Conservation (phyloP, 768 basidiomycete species). For the Mycena belliarum region DNA sequence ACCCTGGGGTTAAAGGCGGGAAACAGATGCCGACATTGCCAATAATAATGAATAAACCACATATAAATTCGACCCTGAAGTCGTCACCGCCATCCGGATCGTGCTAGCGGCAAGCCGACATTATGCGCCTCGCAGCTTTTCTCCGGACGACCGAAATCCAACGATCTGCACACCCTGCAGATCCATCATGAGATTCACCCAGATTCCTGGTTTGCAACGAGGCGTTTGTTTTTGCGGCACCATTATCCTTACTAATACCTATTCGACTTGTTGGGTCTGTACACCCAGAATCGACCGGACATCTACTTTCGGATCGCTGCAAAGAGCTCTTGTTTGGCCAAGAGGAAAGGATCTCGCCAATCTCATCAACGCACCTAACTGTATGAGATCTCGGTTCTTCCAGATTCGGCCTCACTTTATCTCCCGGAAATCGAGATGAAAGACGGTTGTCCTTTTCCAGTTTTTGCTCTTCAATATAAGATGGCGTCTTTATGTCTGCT, state of each 20-base stretch:
- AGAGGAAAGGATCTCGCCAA: conserved; percentile 36
- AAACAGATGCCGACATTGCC: background rate
- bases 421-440: conserved; percentile 17
- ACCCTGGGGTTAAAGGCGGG: background rate
- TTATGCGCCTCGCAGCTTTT: background rate
- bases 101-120: background rate
- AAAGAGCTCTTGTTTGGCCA: conserved; percentile 1
- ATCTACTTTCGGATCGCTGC: conserved; percentile 2
- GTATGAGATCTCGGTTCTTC: conserved; percentile 8
- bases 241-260: background rate
- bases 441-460: conserved; percentile 1
- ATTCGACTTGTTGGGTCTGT: conserved; percentile 2
- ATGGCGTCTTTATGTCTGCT: conserved; percentile 11
- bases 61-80: conserved; percentile 12
- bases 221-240: conserved; percentile 13
- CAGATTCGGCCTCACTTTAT: conserved; percentile 13
- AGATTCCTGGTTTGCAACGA: conserved; percentile 14
- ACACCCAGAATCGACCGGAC: conserved; percentile 1
- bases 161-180: conserved; percentile 3
- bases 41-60: background rate
- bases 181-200: background rate
- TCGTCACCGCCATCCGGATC: background rate
- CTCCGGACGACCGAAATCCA: background rate
- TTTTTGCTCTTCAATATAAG: conserved; percentile 17
- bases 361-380: conserved; percentile 31